Conservation (phyloP, 2,329 filamentous ascomycete species). For the Fusarium nisikadoi region DNA sequence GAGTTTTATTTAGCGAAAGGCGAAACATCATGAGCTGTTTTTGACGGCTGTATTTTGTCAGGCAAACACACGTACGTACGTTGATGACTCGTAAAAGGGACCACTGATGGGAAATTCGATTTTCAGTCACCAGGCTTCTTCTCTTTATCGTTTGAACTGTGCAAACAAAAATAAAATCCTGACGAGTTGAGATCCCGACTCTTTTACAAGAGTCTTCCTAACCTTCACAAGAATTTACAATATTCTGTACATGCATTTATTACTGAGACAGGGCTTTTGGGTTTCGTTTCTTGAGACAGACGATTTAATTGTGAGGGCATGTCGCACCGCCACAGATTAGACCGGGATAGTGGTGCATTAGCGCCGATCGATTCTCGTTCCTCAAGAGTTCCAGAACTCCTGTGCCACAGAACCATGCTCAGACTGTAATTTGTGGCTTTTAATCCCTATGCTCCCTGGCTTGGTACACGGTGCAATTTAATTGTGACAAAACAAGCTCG, state of each 20-base stretch:
- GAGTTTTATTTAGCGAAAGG: too few species aligned
- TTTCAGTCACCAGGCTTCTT: not conserved
- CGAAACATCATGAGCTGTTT: not conserved
- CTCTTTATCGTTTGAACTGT: not conserved
- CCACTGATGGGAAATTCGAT: conserved; percentile 1
- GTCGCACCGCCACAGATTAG: conserved; percentile 51
- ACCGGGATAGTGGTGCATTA: conserved; percentile 47
- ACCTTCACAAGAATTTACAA: not conserved
- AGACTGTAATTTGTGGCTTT: conserved; percentile 5
- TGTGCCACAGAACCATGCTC: conserved; percentile 16
- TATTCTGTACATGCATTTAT: not conserved
- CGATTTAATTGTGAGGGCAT: conserved; percentile 20
- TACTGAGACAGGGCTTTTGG: not conserved
- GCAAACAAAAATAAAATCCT: not conserved
- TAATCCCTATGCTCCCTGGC: not conserved
- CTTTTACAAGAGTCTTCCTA: not conserved
- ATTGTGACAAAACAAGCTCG: not conserved
- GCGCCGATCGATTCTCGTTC: conserved; percentile 47
- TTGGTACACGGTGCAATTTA: not conserved
- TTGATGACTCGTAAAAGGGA: not conserved
- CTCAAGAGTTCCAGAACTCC: conserved; percentile 41
- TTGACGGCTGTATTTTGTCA: not conserved
- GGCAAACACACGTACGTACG: not conserved
- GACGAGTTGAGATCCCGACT: not conserved
- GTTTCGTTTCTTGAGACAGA: conserved; percentile 6